Conservation (phyloP, 192 early-diverging fungal genomes). For the Linnemannia elongata region DNA sequence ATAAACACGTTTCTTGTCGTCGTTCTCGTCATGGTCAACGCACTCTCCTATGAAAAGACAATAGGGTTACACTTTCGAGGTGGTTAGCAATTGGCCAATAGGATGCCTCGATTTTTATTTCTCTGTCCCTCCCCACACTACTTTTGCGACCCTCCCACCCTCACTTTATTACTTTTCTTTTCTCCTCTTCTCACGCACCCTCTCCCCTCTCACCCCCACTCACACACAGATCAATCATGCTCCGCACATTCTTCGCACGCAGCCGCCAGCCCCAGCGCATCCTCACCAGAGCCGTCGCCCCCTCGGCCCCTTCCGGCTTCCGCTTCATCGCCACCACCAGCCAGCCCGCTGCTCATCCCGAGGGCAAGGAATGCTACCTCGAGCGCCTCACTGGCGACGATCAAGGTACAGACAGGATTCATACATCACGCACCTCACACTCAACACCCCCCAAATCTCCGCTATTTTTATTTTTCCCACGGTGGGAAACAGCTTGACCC, state of each 20-base stretch:
- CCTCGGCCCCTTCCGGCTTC: conserved; percentile 11
- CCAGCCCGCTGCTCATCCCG: conserved; percentile 13
- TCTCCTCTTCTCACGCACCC: background rate
- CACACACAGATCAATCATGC: conserved; percentile 22
- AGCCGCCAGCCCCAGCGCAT: conserved; percentile 43
- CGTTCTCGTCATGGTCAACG: no score
- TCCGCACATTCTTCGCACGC: conserved; percentile 55
- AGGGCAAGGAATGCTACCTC: conserved; percentile 60
- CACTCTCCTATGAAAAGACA: background rate
- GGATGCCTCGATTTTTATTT: background rate
- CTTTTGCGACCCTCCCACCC: no score
- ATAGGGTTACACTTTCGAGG: no score
- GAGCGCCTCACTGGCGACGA: conserved; percentile 55
- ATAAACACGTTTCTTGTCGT: no score
- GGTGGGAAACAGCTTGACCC: background rate
- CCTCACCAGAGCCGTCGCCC: conserved; percentile 5
- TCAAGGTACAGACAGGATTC: conserved; percentile 23
- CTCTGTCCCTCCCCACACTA: background rate
- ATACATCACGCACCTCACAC: background rate
- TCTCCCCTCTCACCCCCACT: background rate
- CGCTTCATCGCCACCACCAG: conserved; percentile 43
- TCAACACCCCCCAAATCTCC: background rate
- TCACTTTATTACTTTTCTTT: background rate
- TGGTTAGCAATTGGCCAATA: background rate
- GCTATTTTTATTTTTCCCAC: conserved; percentile 45